Conservation (phyloP, 2,329 filamentous ascomycete genomes). For the Hypoxylon rubiginosum region DNA sequence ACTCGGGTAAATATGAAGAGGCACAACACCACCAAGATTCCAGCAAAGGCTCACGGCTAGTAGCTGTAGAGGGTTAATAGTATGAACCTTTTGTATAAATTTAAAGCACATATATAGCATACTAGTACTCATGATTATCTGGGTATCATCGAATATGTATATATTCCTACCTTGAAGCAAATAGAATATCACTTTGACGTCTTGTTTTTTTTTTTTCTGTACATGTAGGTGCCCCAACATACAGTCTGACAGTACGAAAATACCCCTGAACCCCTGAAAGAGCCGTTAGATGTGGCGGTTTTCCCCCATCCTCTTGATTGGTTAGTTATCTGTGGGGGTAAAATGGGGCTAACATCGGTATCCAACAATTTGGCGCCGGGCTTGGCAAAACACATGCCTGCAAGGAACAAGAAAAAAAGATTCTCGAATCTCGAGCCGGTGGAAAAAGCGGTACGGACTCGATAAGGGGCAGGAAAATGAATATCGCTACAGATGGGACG, state of each 20-base stretch:
- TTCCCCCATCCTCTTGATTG: constrained; percentile 15
- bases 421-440: constrained; percentile 10
- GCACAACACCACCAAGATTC: not conserved
- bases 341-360: constrained; percentile 13
- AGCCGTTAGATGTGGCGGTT: too few relatives aligned
- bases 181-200: too few relatives aligned
- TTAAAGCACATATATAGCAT: not conserved
- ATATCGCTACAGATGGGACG: constrained; percentile 42
- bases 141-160: not conserved
- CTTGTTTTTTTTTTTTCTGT: too few relatives aligned
- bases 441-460: constrained; percentile 18
- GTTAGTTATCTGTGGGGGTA: constrained; percentile 17
- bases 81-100: constrained; percentile 14
- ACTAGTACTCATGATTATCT: too few relatives aligned
- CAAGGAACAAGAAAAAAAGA: constrained; percentile 20
- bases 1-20: not conserved
- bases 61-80: not conserved
- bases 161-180: not conserved
- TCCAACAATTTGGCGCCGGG: constrained; percentile 35
- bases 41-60: too few relatives aligned
- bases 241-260: too few relatives aligned
- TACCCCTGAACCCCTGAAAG: not conserved
- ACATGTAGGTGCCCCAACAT: too few relatives aligned
- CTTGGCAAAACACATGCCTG: constrained; percentile 39
- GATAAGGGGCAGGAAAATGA: constrained; percentile 40